Conservation (phyloP, 2,329 filamentous ascomycete species). For the Cladophialophora psammophila region DNA sequence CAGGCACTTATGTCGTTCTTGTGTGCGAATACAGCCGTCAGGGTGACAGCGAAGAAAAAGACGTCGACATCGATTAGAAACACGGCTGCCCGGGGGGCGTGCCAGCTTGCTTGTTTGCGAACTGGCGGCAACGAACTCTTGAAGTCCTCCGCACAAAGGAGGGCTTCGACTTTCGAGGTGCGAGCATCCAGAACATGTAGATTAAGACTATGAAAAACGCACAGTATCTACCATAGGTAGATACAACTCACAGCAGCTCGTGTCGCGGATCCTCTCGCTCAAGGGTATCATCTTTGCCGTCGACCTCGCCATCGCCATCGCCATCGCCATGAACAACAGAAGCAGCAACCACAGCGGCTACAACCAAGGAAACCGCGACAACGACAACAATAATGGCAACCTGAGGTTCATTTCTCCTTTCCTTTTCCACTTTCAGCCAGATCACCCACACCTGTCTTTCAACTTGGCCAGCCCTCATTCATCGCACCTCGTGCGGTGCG, state of each 20-base stretch:
- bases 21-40: no score
- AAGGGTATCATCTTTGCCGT: constrained; percentile 4
- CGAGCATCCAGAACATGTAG: neutral
- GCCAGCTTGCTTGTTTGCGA: no score
- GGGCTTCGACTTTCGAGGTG: no score
- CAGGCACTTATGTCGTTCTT: no score
- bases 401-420: neutral
- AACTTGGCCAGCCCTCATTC: constrained; percentile 12
- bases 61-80: no score
- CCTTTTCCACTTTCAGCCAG: neutral
- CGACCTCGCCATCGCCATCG: neutral
- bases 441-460: neutral
- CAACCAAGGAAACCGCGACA: no score
- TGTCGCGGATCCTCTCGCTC: neutral
- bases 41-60: no score
- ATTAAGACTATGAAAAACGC: neutral
- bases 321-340: neutral
- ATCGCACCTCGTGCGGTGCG: constrained; percentile 32
- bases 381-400: neutral
- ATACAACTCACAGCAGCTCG: neutral
- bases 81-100: no score
- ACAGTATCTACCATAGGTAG: neutral
- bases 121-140: no score
- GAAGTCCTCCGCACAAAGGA: no score
- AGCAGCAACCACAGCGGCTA: no score